phyloP scores from a whole-genome alignment of 495 filamentous ascomycete species.

The Mycothermus thermophilus region DNA sequence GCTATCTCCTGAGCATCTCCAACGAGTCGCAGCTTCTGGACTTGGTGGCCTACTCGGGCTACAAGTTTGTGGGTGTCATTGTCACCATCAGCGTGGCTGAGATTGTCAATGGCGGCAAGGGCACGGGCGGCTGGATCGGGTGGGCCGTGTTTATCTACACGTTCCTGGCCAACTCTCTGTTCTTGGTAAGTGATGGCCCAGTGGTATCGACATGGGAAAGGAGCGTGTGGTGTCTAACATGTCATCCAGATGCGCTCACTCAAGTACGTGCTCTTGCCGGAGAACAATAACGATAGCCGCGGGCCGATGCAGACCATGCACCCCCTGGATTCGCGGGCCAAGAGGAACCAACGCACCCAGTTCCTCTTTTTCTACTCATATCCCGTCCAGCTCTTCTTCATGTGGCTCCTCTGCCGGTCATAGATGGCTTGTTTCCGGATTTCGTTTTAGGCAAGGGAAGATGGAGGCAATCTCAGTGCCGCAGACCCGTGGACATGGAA shows the following conservation, averaged over 20 bases:
- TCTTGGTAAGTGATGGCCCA: slow-evolving; percentile 51
- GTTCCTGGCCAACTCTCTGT: slow-evolving; percentile 88
- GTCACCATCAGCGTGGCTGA: slow-evolving; percentile 66
- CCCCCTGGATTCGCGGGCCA: slow-evolving; percentile 49
- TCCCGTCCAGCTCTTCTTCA: slow-evolving; percentile 81
- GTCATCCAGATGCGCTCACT: slow-evolving; percentile 67
- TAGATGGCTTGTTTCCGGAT: too few species aligned
- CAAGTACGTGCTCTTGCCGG: slow-evolving; percentile 90
- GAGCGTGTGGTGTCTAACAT: slow-evolving; percentile 9
- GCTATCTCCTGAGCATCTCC: slow-evolving; percentile 83
- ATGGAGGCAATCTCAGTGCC: too few species aligned
- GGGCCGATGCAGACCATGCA: slow-evolving; percentile 61
- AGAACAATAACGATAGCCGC: slow-evolving; percentile 52
- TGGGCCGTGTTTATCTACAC: slow-evolving; percentile 86
- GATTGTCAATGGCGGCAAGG: slow-evolving; percentile 57
- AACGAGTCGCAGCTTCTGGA: slow-evolving; percentile 80
- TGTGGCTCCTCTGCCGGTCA: slow-evolving; percentile 66
- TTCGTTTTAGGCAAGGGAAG: too few species aligned
- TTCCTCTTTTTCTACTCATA: slow-evolving; percentile 95
- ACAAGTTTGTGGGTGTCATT: slow-evolving; percentile 97
- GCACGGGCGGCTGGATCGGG: slow-evolving; percentile 72
- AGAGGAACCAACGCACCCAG: slow-evolving; percentile 80
- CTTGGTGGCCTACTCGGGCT: slow-evolving; percentile 88
- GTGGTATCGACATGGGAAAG: background rate
- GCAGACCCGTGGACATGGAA: too few species aligned